Conservation (phyloP, 202 grass and related monocot genomes). For the Digitaria exilis region DNA sequence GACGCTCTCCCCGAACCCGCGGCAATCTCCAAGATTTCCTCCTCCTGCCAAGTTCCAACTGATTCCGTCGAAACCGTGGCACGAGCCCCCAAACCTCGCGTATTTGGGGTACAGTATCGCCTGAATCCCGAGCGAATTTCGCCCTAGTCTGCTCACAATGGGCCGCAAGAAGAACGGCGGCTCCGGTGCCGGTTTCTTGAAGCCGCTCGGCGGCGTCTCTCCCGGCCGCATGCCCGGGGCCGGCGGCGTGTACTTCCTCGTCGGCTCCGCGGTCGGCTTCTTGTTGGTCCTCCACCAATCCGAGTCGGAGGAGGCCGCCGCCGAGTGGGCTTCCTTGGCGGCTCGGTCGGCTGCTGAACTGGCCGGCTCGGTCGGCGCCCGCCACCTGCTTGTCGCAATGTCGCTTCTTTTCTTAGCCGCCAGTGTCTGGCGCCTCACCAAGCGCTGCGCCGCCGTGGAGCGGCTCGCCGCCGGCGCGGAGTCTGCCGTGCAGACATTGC, state of each 20-base stretch:
- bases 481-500: slow-evolving; percentile 27
- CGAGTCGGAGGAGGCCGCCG: background rate
- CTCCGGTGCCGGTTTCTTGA: slow-evolving; percentile 32
- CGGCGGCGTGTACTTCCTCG: slow-evolving; percentile 45
- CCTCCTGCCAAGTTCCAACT: background rate
- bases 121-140: background rate
- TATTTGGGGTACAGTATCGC: background rate
- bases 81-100: background rate
- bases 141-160: slow-evolving; percentile 6
- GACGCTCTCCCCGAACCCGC: background rate
- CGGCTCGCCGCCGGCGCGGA: slow-evolving; percentile 37
- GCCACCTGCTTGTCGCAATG: slow-evolving; percentile 33
- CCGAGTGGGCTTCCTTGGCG: slow-evolving; percentile 36
- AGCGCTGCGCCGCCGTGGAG: slow-evolving; percentile 49
- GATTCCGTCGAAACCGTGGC: background rate
- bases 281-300: slow-evolving; percentile 43
- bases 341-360: background rate
- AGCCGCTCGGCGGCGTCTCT: slow-evolving; percentile 39
- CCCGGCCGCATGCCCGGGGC: slow-evolving; percentile 8
- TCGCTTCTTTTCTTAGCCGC: slow-evolving; percentile 41
- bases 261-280: slow-evolving; percentile 51
- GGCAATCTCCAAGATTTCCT: slow-evolving; percentile 21
- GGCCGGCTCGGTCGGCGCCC: slow-evolving; percentile 5
- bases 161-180: slow-evolving; percentile 37
- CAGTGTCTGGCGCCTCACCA: slow-evolving; percentile 47